A percentile compares a stretch with the other conserved stretches of the same genome.
Conservation (phyloP, 257 asterid genomes). For the Petrea volubilis region DNA sequence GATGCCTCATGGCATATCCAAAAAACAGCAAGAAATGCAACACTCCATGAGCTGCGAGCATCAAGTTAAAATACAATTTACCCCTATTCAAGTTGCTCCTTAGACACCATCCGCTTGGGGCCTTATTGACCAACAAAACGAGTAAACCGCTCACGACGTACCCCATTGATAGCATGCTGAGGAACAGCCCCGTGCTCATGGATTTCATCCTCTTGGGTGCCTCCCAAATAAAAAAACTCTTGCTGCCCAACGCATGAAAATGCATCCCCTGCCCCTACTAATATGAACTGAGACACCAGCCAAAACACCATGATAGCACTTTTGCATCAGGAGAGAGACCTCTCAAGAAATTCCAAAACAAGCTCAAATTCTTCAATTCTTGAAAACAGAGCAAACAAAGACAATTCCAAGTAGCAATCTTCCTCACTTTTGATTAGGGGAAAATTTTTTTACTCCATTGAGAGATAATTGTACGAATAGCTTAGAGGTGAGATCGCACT, state of each 20-base stretch:
- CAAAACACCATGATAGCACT: constrained; percentile 67
- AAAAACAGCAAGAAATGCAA: constrained; percentile 56
- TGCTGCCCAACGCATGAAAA: constrained; percentile 92
- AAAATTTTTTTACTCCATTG: neutral
- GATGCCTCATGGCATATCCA: constrained; percentile 62
- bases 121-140: constrained; percentile 57
- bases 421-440: neutral
- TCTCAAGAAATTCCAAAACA: constrained; percentile 4
- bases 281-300: constrained; percentile 79
- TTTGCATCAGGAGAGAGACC: too few relatives aligned
- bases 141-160: constrained; percentile 72
- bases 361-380: constrained; percentile 20
- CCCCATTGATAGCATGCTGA: constrained; percentile 81
- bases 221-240: constrained; percentile 81
- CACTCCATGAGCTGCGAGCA: constrained; percentile 70
- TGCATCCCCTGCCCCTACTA: constrained; percentile 90
- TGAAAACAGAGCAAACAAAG: constrained; percentile 32
- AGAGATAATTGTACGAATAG: constrained; percentile 13
- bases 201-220: constrained; percentile 92
- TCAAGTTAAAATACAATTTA: constrained; percentile 65
- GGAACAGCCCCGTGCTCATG: constrained; percentile 86
- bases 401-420: constrained; percentile 16
- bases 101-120: constrained; percentile 56
- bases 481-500: constrained; percentile 17
- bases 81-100: constrained; percentile 60